Evolutionary conservation across 2,329 filamentous ascomycete genomes (phyloP).

Genomic region (Fusarium nelsonii): DNA sequence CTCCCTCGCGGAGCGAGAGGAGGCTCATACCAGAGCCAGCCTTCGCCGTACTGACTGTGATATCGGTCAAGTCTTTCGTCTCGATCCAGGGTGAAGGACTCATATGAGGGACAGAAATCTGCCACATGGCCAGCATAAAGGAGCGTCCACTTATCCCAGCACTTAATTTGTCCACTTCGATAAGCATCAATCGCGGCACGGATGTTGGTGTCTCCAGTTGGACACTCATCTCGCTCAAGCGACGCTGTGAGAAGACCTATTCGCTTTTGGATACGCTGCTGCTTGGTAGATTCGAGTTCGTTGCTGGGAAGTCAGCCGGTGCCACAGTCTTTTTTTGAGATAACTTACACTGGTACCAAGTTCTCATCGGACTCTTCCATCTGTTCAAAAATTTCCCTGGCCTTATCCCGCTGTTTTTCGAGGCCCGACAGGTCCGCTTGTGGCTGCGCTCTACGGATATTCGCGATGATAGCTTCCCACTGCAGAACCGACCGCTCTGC

Average conservation of each 20-base stretch:
- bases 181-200: constrained; percentile 42
- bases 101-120: constrained; percentile 41
- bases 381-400: constrained; percentile 15
- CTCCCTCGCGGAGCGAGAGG: constrained; percentile 33
- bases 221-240: constrained; percentile 21
- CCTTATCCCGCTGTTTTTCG: constrained; percentile 32
- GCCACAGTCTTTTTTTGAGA: no score
- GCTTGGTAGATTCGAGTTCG: constrained; percentile 44
- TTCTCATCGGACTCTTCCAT: constrained; percentile 46
- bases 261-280: constrained; percentile 29
- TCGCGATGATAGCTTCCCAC: constrained; percentile 45
- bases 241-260: constrained; percentile 23
- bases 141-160: constrained; percentile 45
- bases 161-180: constrained; percentile 33
- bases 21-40: constrained; percentile 47
- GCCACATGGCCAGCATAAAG: constrained; percentile 41
- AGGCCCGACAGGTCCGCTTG: constrained; percentile 41
- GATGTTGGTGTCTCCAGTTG: constrained; percentile 34
- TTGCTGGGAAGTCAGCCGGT: constrained; percentile 33
- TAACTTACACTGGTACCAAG: constrained; percentile 35
- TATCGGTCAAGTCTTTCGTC: constrained; percentile 43
- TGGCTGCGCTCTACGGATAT: constrained; percentile 36
- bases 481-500: constrained; percentile 43
- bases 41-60: constrained; percentile 37
- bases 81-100: constrained; percentile 45